Evolutionary conservation across 176 grass and related monocot species (phyloP).

Genomic region (Neostapfia colusana): DNA sequence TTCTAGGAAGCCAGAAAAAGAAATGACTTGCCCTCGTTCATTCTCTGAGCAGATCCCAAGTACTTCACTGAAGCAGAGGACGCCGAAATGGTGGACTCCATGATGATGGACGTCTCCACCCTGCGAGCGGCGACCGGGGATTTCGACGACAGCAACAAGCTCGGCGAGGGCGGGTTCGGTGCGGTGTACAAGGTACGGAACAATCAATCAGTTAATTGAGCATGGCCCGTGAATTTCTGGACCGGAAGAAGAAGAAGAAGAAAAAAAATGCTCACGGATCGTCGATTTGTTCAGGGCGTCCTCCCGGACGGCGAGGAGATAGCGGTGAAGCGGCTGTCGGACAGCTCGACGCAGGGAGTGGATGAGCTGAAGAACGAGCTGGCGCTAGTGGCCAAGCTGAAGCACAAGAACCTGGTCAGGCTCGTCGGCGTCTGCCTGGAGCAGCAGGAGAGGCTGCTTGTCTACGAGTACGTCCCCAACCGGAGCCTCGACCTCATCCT

Average conservation of each 20-base stretch:
- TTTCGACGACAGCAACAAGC: constrained; percentile 51
- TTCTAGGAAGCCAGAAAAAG: too few species aligned
- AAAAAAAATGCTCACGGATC: neutral
- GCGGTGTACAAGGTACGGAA: constrained; percentile 48
- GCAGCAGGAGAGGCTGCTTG: constrained; percentile 25
- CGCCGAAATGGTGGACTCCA: constrained; percentile 26
- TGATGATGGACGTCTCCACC: constrained; percentile 46
- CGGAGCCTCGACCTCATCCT: constrained; percentile 31
- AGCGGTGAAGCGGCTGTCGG: constrained; percentile 37
- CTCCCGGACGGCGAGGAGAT: constrained; percentile 34
- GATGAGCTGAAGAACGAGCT: constrained; percentile 45
- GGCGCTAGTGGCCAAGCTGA: constrained; percentile 27
- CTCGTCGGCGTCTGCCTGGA: constrained; percentile 38
- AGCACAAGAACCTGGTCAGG: constrained; percentile 47
- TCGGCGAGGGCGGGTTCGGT: constrained; percentile 33
- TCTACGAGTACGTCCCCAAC: constrained; percentile 41
- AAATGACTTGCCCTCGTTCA: too few species aligned
- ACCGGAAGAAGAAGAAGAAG: too few species aligned
- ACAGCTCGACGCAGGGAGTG: constrained; percentile 25
- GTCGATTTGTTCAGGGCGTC: constrained; percentile 12
- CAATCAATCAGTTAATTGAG: neutral
- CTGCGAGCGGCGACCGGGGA: constrained; percentile 32
- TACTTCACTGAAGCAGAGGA: constrained; percentile 4
- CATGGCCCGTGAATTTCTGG: neutral
- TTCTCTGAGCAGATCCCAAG: constrained; percentile 11